A percentile compares a stretch with the other conserved stretches of the same genome.
These are phyloP conservation scores for Starmerella sirachaensis DNA, from an alignment of 805 yeast species.

Conservation along the genomic window DNA sequence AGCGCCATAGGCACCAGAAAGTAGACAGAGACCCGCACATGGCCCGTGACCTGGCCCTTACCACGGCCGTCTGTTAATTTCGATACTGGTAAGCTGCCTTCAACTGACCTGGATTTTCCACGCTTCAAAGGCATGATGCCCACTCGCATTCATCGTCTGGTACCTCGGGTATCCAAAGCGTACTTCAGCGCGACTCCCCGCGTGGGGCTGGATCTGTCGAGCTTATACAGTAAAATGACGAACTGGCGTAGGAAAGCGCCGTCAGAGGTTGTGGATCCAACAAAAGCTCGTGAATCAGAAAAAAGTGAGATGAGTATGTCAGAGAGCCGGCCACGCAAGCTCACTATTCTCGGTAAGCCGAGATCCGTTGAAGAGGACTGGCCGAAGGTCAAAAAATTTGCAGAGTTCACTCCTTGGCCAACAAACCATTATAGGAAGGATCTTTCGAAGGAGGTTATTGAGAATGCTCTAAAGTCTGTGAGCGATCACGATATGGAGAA, in stretches of 20 bases:
- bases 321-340: constrained; percentile 19
- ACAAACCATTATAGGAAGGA: constrained; percentile 19
- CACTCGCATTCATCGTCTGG: too few relatives aligned
- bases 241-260: constrained; percentile 16
- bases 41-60: too few relatives aligned
- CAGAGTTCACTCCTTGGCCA: constrained; percentile 27
- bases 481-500: constrained; percentile 25
- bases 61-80: too few relatives aligned
- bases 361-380: constrained; percentile 11
- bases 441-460: constrained; percentile 16
- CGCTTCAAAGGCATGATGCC: too few relatives aligned
- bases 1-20: too few relatives aligned
- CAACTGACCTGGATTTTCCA: too few relatives aligned
- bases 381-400: constrained; percentile 13
- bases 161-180: too few relatives aligned
- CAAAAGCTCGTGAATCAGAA: constrained; percentile 11
- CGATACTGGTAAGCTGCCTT: too few relatives aligned
- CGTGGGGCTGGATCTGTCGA: constrained; percentile 9
- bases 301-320: constrained; percentile 13
- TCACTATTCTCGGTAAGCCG: constrained; percentile 22
- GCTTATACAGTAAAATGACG: constrained; percentile 16
- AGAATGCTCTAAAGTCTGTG: constrained; percentile 7
- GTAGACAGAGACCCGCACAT: too few relatives aligned
- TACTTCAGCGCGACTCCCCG: constrained; percentile 13
- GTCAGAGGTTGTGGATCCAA: constrained; percentile 20